Conservation (phyloP, 345 rosid species). For the Corchorus capsularis region DNA sequence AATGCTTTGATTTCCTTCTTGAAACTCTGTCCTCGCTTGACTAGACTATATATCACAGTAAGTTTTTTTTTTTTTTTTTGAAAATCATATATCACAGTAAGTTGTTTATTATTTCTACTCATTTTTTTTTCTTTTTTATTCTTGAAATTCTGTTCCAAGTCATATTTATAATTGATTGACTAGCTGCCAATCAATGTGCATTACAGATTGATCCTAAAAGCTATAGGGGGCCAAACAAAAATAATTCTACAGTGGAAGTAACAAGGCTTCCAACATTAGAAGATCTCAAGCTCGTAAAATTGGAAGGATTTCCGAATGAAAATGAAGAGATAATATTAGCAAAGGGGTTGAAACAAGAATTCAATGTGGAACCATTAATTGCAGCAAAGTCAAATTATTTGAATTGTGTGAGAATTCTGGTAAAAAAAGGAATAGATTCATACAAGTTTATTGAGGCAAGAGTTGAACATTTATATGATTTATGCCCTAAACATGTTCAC, state of each 20-base stretch:
- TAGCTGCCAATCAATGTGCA: background rate
- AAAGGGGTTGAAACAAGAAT: constrained; percentile 7
- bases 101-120: background rate
- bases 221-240: background rate
- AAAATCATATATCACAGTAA: constrained; percentile 8
- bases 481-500: constrained; percentile 18
- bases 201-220: background rate
- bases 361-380: background rate
- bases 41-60: constrained; percentile 1
- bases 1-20: constrained; percentile 24
- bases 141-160: too few species aligned
- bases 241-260: background rate
- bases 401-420: constrained; percentile 4
- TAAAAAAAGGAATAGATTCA: background rate
- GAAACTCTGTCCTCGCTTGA: constrained; percentile 11
- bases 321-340: constrained; percentile 6
- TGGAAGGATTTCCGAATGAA: constrained; percentile 7
- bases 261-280: background rate
- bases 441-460: constrained; percentile 17
- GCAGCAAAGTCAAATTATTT: constrained; percentile 13
- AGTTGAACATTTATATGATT: constrained; percentile 7
- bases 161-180: too few species aligned
- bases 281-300: background rate
- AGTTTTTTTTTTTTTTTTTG: background rate
- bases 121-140: too few species aligned